phyloP scores from a whole-genome alignment of 148 eudicot species.

The Chenopodium formosanum region DNA sequence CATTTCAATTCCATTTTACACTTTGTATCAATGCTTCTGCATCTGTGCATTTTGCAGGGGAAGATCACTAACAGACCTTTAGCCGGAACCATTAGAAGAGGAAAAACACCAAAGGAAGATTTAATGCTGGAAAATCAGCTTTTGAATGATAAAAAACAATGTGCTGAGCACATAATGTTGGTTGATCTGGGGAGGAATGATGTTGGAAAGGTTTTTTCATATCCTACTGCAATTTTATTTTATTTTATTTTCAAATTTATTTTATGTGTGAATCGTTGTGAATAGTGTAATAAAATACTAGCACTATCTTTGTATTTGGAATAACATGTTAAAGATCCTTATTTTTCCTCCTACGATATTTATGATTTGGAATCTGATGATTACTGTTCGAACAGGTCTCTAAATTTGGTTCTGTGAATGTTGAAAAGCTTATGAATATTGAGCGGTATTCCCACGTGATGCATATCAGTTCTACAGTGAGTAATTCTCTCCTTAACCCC shows the following conservation, averaged over 20 bases:
- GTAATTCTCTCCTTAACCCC: constrained; percentile 17
- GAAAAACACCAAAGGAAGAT: constrained; percentile 91
- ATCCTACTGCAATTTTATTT: background rate
- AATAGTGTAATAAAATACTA: background rate
- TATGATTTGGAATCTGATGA: constrained; percentile 7
- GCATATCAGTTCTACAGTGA: constrained; percentile 99
- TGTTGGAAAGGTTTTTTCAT: constrained; percentile 77
- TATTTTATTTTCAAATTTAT: background rate
- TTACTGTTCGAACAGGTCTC: constrained; percentile 59
- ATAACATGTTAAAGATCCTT: background rate
- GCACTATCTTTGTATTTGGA: background rate
- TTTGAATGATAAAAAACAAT: constrained; percentile 83
- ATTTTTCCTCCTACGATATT: background rate
- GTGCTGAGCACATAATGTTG: constrained; percentile 97
- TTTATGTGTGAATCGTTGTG: background rate
- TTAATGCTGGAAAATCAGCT: constrained; percentile 81
- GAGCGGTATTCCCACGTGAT: constrained; percentile 98
- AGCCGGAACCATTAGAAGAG: constrained; percentile 93
- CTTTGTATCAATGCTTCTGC: constrained; percentile 19
- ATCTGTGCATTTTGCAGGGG: constrained; percentile 40
- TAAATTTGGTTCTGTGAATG: constrained; percentile 88
- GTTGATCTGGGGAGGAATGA: constrained; percentile 99
- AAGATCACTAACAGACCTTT: constrained; percentile 86
- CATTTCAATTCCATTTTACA: background rate
- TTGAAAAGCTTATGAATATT: constrained; percentile 89